Conservation (phyloP, 148 eudicot species). For the Mesembryanthemum crystallinum region DNA sequence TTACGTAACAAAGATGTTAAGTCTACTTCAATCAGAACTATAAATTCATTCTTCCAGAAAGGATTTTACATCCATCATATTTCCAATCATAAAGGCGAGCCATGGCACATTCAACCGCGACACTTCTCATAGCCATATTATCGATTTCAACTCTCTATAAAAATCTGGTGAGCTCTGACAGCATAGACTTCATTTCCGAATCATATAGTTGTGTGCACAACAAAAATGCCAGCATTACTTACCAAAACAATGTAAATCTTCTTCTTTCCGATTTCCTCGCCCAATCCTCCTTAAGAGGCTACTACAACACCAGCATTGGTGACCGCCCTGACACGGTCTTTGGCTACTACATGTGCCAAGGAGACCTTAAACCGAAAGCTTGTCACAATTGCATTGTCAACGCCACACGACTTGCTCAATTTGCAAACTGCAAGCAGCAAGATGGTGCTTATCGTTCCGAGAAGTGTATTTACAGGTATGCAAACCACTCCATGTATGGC, state of each 20-base stretch:
- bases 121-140: background rate
- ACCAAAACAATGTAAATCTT: conserved; percentile 6
- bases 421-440: too few relatives aligned
- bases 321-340: conserved; percentile 10
- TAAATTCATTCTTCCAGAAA: background rate
- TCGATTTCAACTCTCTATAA: background rate
- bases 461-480: too few relatives aligned
- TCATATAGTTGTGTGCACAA: background rate
- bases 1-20: too few relatives aligned
- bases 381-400: conserved; percentile 14
- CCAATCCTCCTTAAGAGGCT: too few relatives aligned
- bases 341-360: conserved; percentile 23
- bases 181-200: background rate
- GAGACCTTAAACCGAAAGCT: background rate
- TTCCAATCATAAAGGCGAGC: background rate
- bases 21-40: too few relatives aligned
- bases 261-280: too few relatives aligned
- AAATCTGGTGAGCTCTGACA: background rate
- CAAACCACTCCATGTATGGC: too few relatives aligned
- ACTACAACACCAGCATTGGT: conserved; percentile 17
- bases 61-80: background rate
- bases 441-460: too few relatives aligned
- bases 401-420: background rate
- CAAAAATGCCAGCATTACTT: background rate
- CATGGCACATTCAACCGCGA: conserved; percentile 1